phyloP scores from a whole-genome alignment of 306 rosid genomes.

The Corylus heterophylla region DNA sequence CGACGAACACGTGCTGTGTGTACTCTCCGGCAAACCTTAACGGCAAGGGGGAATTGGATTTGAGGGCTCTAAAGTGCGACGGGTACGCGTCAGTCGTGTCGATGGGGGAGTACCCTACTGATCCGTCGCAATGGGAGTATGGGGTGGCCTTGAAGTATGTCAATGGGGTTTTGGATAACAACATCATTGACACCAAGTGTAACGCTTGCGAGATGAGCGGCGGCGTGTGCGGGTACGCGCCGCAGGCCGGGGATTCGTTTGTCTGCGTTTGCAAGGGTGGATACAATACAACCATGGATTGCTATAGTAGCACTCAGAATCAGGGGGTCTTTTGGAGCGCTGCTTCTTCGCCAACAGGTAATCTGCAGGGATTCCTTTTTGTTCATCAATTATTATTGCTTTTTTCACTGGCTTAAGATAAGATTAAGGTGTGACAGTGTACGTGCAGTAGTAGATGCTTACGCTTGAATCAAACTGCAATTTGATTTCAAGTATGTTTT shows the following conservation, averaged over 20 bases:
- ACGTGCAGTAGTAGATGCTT: background rate
- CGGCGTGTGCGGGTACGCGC: constrained; percentile 62
- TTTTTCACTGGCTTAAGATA: background rate
- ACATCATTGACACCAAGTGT: constrained; percentile 39
- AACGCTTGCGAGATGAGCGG: constrained; percentile 56
- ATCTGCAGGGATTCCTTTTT: background rate
- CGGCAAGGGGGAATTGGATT: constrained; percentile 43
- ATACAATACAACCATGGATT: constrained; percentile 53
- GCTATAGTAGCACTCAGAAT: constrained; percentile 28
- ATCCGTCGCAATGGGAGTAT: constrained; percentile 57
- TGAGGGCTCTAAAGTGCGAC: constrained; percentile 35
- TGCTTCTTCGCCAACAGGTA: constrained; percentile 10
- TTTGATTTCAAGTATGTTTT: background rate
- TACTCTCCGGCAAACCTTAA: constrained; percentile 61
- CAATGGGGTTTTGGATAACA: constrained; percentile 38
- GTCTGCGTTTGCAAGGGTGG: constrained; percentile 58
- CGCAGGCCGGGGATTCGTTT: constrained; percentile 37
- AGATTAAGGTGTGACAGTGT: background rate
- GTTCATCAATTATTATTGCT: background rate
- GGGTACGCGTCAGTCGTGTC: constrained; percentile 52
- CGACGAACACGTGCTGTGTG: constrained; percentile 65
- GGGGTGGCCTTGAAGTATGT: constrained; percentile 56
- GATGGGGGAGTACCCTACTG: constrained; percentile 48
- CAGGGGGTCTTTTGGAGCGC: constrained; percentile 37
- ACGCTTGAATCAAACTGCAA: background rate